Conservation (phyloP, 371 early-diverging fungal species). For the Syncephalis fuscata region DNA sequence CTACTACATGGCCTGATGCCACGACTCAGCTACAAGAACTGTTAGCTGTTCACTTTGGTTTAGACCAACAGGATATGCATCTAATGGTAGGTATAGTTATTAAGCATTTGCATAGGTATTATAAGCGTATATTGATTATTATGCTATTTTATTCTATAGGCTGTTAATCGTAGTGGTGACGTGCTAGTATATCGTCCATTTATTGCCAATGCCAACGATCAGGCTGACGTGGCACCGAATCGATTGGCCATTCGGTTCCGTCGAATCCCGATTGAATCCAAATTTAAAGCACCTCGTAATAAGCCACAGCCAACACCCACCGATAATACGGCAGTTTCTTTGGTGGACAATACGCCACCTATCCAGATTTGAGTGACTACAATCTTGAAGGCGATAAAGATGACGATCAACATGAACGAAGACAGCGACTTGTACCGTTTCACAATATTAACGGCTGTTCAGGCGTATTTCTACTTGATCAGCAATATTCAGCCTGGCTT, state of each 20-base stretch:
- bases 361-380: no score
- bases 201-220: slow-evolving; percentile 19
- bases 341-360: no score
- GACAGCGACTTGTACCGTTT: slow-evolving; percentile 29
- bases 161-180: slow-evolving; percentile 46
- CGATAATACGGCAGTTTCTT: no score
- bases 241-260: slow-evolving; percentile 56
- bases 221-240: slow-evolving; percentile 9
- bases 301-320: slow-evolving; percentile 8
- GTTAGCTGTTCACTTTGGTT: slow-evolving; percentile 44
- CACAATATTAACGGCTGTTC: slow-evolving; percentile 54
- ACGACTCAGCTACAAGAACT: slow-evolving; percentile 44
- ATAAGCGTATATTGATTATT: not conserved
- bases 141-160: slow-evolving; percentile 17
- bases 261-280: slow-evolving; percentile 36
- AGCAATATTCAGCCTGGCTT: slow-evolving; percentile 56
- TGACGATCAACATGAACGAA: slow-evolving; percentile 2
- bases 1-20: slow-evolving; percentile 5
- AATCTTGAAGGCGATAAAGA: no score
- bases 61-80: slow-evolving; percentile 35
- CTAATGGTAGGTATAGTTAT: slow-evolving; percentile 31
- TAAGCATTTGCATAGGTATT: not conserved
- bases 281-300: slow-evolving; percentile 1
- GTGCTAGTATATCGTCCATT: slow-evolving; percentile 56
- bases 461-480: slow-evolving; percentile 78